A percentile compares a stretch with the other conserved stretches of the same genome.
phyloP scores from a whole-genome alignment of 352 stramenopile genomes.

The Pythium folliculosum region DNA sequence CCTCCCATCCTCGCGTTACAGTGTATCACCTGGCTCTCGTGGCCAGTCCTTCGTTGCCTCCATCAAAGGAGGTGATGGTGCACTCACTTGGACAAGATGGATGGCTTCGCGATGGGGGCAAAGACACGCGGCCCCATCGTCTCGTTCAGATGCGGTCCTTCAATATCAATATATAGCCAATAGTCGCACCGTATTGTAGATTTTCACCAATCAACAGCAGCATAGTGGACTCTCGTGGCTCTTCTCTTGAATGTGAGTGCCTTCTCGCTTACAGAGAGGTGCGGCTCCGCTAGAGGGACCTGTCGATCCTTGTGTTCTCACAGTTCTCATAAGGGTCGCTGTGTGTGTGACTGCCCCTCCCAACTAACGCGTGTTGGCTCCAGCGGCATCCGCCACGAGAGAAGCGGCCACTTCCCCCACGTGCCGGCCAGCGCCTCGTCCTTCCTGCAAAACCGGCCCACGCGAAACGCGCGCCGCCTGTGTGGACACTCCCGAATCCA shows the following conservation, averaged over 20 bases:
- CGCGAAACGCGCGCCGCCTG: too few species aligned
- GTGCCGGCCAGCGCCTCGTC: too few species aligned
- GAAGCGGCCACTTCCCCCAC: too few species aligned
- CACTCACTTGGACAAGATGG: too few species aligned
- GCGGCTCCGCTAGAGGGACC: conserved; percentile 12
- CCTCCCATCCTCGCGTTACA: too few species aligned
- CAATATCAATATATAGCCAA: conserved; percentile 13
- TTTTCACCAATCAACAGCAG: conserved; percentile 5
- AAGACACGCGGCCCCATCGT: too few species aligned
- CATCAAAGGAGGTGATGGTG: too few species aligned
- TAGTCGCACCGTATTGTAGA: neutral
- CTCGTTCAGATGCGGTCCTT: neutral
- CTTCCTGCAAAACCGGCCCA: too few species aligned
- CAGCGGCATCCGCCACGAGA: neutral
- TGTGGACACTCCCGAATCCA: conserved; percentile 6
- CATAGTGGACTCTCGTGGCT: conserved; percentile 7
- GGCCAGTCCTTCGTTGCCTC: too few species aligned
- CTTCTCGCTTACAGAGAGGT: conserved; percentile 6
- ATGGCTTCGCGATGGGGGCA: too few species aligned
- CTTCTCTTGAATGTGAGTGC: neutral
- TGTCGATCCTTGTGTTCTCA: conserved; percentile 21
- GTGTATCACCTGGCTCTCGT: too few species aligned
- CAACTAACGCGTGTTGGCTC: conserved; percentile 13
- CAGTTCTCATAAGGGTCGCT: neutral
- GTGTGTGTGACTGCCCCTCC: neutral